phyloP scores from a whole-genome alignment of 2,329 filamentous ascomycete species.

The Neonectria magnoliae region DNA sequence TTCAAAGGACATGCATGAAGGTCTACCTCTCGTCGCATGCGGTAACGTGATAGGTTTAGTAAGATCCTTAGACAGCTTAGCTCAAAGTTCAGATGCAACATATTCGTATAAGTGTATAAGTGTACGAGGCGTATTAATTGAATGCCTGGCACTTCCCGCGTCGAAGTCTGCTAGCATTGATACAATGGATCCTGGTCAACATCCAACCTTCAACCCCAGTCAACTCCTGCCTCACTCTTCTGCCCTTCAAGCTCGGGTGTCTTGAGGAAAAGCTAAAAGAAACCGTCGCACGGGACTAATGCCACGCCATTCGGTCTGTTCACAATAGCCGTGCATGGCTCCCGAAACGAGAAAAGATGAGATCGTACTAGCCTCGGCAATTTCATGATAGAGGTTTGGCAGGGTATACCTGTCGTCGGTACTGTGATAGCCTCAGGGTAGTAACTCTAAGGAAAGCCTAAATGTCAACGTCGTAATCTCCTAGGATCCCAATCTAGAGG shows the following conservation, averaged over 20 bases:
- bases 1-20: constrained; percentile 2
- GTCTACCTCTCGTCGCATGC: background rate
- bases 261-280: background rate
- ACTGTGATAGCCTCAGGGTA: background rate
- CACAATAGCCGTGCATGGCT: background rate
- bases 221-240: background rate
- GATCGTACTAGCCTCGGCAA: background rate
- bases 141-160: background rate
- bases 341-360: background rate
- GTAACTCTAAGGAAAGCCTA: background rate
- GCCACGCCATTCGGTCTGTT: background rate
- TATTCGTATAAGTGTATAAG: background rate
- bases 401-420: background rate
- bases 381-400: background rate
- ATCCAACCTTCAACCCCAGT: background rate
- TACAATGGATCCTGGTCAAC: background rate
- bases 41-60: background rate
- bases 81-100: background rate
- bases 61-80: background rate
- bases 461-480: background rate
- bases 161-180: background rate
- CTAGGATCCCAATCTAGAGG: background rate
- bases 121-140: background rate
- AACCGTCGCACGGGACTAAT: too few relatives aligned
- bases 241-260: background rate